Evolutionary conservation across 192 early-diverging fungal genomes (phyloP), one percentile per base, ranked within the genome.

Genomic region (Coemansia sp.): DNA sequence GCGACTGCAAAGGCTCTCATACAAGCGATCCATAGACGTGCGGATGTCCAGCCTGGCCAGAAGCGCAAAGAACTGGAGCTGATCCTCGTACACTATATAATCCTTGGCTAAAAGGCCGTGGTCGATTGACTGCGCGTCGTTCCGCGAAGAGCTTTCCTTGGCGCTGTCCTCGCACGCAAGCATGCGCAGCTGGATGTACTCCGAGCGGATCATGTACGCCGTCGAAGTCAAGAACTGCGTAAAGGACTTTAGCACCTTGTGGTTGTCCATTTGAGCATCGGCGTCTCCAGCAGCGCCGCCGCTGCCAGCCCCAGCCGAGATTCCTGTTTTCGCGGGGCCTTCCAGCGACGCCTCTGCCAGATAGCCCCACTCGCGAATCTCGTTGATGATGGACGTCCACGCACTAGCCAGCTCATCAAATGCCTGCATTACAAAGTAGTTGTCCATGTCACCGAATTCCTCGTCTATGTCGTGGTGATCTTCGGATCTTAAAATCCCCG

Each of bases 391-490:
- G 19, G 68, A 48, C 2, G 76, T 69, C 76, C 76, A 79, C 23
- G 76, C 76, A 50, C 46, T 79, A 49, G 71, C 76, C 46, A 79
- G 71, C 42, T 79, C 76, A 39, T 79, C 76, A 27, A 79, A 79
- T n/a, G 76, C 76, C 65, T 79, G 76, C 76, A 79, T 79, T 5
- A 79, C 68, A 79, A 79, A 79, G 36, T 79, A 79, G 50, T 74
- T 74, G 64, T 79, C 76, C 14, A 79, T 60, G n/a, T 79, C 76
- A 19, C 76, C 71, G 64, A 74, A 79, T 19, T 79, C 76, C 25
- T 79, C 76, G 36, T 74, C 71, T 11, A 79, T 63, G 36, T 62
- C 56, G 14, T 71, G 64, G 11, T 63, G 46, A 19, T 46, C 51
- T 35, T 74, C 76, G 0, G 76, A 68, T 20, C 60, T 65, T n/a